Evolutionary conservation across 2,329 filamentous ascomycete genomes (phyloP).

Genomic region (Saccharata proteae): DNA sequence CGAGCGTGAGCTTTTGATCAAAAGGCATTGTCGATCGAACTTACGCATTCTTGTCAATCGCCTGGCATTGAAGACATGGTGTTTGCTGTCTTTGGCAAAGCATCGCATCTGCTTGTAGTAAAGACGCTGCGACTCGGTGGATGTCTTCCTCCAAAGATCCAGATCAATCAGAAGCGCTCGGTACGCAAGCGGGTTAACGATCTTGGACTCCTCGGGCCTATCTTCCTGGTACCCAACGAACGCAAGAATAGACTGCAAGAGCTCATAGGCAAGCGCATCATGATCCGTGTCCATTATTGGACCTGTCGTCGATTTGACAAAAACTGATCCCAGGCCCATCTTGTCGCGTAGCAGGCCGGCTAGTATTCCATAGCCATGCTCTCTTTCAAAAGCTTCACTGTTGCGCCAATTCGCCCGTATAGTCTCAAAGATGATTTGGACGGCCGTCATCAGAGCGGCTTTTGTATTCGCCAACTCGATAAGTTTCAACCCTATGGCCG

Average conservation of each 20-base stretch:
- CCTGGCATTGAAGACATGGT: constrained; percentile 83
- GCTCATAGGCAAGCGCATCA: constrained; percentile 41
- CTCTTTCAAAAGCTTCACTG: constrained; percentile 94
- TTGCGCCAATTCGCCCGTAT: constrained; percentile 92
- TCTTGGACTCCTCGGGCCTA: constrained; percentile 76
- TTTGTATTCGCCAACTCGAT: constrained; percentile 63
- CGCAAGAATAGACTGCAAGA: constrained; percentile 65
- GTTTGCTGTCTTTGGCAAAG: constrained; percentile 82
- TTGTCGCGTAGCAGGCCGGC: constrained; percentile 76
- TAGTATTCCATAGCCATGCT: constrained; percentile 84
- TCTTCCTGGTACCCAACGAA: constrained; percentile 82
- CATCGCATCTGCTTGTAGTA: constrained; percentile 89
- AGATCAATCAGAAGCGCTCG: constrained; percentile 83
- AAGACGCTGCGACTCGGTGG: constrained; percentile 63
- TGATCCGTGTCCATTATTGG: constrained; percentile 22
- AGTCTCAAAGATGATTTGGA: constrained; percentile 74
- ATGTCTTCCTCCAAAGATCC: constrained; percentile 80
- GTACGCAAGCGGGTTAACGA: constrained; percentile 92
- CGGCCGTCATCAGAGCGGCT: constrained; percentile 61
- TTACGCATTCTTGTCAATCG: constrained; percentile 81
- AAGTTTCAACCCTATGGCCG: constrained; percentile 71
- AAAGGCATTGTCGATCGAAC: constrained; percentile 20
- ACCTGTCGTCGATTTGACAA: constrained; percentile 3
- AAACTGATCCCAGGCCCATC: constrained; percentile 42
- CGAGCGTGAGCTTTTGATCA: constrained; percentile 15